These are phyloP conservation scores for Themeda triandra DNA, from an alignment of 176 grass and related monocot genomes.

Conservation along the genomic window DNA sequence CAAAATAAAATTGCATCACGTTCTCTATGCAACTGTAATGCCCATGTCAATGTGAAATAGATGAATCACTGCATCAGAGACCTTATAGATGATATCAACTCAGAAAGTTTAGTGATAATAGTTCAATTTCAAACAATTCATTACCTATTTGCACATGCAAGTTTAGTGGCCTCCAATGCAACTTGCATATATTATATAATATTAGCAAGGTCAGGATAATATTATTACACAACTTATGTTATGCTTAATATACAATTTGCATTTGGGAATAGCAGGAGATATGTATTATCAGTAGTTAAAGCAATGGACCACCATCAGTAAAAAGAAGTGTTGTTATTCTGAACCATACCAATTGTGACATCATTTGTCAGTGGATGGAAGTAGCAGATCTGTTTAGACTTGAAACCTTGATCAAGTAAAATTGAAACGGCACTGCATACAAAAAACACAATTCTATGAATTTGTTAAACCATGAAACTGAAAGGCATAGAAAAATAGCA, in stretches of 20 bases:
- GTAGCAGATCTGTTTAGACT: slow-evolving; percentile 63
- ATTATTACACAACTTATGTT: slow-evolving; percentile 3
- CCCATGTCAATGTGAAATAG: not conserved
- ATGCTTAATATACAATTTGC: not conserved
- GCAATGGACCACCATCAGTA: not conserved
- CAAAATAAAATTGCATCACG: not conserved
- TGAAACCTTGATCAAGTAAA: slow-evolving; percentile 86
- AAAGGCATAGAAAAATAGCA: not conserved
- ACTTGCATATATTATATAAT: not conserved
- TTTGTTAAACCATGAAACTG: slow-evolving; percentile 23
- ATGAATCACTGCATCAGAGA: not conserved
- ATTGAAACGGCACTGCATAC: slow-evolving; percentile 73
- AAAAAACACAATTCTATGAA: slow-evolving; percentile 15
- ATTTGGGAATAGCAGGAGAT: not conserved
- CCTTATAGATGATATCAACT: not conserved
- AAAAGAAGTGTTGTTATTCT: slow-evolving; percentile 14
- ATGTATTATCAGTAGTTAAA: not conserved
- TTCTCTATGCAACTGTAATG: not conserved
- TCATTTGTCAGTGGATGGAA: slow-evolving; percentile 99
- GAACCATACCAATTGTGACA: slow-evolving; percentile 76
- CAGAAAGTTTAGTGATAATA: not conserved
- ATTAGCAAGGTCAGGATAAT: not conserved
- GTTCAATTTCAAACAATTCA: not conserved
- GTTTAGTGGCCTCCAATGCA: not conserved
- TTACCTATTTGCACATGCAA: not conserved